phyloP scores from a whole-genome alignment of 2,329 filamentous ascomycete species.

The Raffaelea ambrosiae region DNA sequence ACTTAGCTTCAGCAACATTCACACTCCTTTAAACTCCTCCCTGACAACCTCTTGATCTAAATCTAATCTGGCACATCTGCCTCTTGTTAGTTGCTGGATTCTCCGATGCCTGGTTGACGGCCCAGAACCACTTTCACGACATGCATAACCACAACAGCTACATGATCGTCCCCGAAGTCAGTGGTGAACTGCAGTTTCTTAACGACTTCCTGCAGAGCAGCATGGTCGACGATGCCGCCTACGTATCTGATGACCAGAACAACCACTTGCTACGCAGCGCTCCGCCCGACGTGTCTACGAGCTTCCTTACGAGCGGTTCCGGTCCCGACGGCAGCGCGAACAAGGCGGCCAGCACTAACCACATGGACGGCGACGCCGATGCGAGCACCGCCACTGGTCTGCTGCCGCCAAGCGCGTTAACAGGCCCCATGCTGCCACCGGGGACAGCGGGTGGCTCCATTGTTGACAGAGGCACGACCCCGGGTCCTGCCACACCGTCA shows the following conservation, averaged over 20 bases:
- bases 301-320: slow-evolving; percentile 33
- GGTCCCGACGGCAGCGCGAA: slow-evolving; percentile 25
- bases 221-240: slow-evolving; percentile 72
- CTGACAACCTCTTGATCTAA: too few relatives aligned
- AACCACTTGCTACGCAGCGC: slow-evolving; percentile 31
- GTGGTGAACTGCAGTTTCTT: slow-evolving; percentile 91
- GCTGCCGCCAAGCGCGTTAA: slow-evolving; percentile 25
- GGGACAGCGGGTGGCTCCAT: slow-evolving; percentile 23
- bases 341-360: slow-evolving; percentile 3
- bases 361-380: slow-evolving; percentile 7
- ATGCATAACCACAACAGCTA: slow-evolving; percentile 93
- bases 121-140: slow-evolving; percentile 81
- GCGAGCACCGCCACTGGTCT: slow-evolving; percentile 11
- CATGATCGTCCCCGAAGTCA: slow-evolving; percentile 88
- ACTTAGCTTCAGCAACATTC: too few relatives aligned
- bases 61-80: background rate
- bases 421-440: slow-evolving; percentile 45
- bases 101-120: slow-evolving; percentile 70
- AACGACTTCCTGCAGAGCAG: slow-evolving; percentile 95
- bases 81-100: slow-evolving; percentile 60
- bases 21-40: too few relatives aligned
- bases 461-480: too few relatives aligned
- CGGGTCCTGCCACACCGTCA: too few relatives aligned
- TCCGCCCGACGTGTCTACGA: slow-evolving; percentile 39
- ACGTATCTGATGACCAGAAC: slow-evolving; percentile 58